These are phyloP conservation scores for Dactylis glomerata DNA, from an alignment of 176 grass and related monocot species.

Conservation along the genomic window DNA sequence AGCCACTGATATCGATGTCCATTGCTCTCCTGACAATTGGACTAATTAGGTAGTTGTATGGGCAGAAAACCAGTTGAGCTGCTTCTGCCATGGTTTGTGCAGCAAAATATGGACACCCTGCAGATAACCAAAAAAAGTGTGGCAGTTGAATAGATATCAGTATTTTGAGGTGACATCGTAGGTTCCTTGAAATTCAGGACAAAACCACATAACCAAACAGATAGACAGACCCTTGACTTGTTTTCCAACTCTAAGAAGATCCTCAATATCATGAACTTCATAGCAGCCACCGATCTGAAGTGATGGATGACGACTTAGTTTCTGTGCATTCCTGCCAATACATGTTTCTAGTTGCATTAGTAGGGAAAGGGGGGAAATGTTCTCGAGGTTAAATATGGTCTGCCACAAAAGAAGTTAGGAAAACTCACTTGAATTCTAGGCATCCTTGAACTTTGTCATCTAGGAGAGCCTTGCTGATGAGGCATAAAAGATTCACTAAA, in stretches of 20 bases:
- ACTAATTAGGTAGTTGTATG: slow-evolving; percentile 93
- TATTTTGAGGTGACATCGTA: neutral
- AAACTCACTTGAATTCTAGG: slow-evolving; percentile 83
- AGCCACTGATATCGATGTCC: slow-evolving; percentile 85
- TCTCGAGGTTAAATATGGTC: neutral
- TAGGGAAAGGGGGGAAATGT: neutral
- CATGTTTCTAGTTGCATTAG: slow-evolving; percentile 19
- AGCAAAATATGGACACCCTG: slow-evolving; percentile 97
- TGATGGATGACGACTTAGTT: slow-evolving; percentile 80
- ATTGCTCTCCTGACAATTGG: slow-evolving; percentile 92
- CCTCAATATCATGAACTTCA: slow-evolving; percentile 98
- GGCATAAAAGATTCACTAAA: neutral
- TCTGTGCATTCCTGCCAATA: slow-evolving; percentile 77
- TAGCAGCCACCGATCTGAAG: slow-evolving; percentile 88
- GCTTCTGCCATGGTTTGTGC: slow-evolving; percentile 77
- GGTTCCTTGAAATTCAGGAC: neutral
- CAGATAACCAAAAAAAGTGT: slow-evolving; percentile 10
- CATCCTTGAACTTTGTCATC: slow-evolving; percentile 69
- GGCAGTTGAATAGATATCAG: slow-evolving; percentile 1
- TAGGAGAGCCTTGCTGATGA: slow-evolving; percentile 66
- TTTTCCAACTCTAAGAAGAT: slow-evolving; percentile 72
- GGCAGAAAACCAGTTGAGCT: slow-evolving; percentile 90
- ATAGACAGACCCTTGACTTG: slow-evolving; percentile 68
- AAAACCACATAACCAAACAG: slow-evolving; percentile 22
- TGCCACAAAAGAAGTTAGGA: slow-evolving; percentile 3